Percentiles rank a stretch among this genome's conserved stretches.
These are phyloP conservation scores for Lagenidium sp. DNA, from an alignment of 352 stramenopile genomes.

Conservation along the genomic window DNA sequence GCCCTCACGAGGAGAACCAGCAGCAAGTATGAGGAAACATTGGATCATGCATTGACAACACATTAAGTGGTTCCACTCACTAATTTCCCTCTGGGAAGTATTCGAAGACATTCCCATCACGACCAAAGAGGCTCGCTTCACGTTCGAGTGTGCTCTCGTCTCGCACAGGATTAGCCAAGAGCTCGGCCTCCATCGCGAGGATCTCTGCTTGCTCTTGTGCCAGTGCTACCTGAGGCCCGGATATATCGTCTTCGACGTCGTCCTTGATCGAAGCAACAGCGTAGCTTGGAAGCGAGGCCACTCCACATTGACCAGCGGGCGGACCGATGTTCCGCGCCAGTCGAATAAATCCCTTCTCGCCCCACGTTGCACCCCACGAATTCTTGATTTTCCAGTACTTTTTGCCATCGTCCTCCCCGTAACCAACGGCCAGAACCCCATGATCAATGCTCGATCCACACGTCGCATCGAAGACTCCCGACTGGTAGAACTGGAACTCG, in stretches of 20 bases:
- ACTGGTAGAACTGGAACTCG: slow-evolving; percentile 94
- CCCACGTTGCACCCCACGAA: slow-evolving; percentile 90
- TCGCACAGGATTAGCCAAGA: background rate
- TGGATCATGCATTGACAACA: background rate
- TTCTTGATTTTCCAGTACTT: slow-evolving; percentile 96
- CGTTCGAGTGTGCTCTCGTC: background rate
- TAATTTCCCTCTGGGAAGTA: background rate
- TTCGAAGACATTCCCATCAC: background rate
- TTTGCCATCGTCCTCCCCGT: slow-evolving; percentile 79
- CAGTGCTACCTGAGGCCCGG: background rate
- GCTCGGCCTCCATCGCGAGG: background rate
- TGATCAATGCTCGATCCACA: slow-evolving; percentile 92
- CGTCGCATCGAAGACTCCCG: slow-evolving; percentile 73
- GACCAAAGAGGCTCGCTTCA: background rate
- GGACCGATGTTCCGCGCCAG: slow-evolving; percentile 64
- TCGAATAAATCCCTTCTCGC: slow-evolving; percentile 90
- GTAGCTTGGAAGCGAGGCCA: slow-evolving; percentile 58
- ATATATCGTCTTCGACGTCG: background rate
- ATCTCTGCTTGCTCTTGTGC: background rate
- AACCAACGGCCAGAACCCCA: slow-evolving; percentile 93
- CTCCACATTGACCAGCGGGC: slow-evolving; percentile 42
- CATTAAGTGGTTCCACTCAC: no score
- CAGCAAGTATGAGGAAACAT: background rate
- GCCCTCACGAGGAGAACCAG: no score
- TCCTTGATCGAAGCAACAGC: slow-evolving; percentile 22